phyloP scores from a whole-genome alignment of 176 grass and related monocot genomes.

The Puya raimondii region DNA sequence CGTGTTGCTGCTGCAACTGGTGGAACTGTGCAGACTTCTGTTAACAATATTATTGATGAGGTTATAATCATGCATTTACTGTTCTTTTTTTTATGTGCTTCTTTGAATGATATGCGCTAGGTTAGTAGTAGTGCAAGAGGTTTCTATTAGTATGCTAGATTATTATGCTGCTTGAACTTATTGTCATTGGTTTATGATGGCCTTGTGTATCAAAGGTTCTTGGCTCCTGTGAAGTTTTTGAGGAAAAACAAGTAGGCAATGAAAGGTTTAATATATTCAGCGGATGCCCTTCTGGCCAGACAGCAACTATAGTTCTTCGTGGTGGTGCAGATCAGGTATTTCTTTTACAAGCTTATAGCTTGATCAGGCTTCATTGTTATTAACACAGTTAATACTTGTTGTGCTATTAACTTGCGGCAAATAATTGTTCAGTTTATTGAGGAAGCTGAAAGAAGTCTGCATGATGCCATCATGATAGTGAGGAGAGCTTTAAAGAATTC shows the following conservation, averaged over 20 bases:
- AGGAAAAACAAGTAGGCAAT: slow-evolving; percentile 94
- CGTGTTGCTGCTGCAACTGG: slow-evolving; percentile 81
- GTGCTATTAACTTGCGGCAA: not conserved
- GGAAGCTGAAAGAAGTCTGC: slow-evolving; percentile 96
- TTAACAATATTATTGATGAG: slow-evolving; percentile 80
- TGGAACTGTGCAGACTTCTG: slow-evolving; percentile 81
- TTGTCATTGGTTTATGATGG: not conserved
- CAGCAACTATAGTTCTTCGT: slow-evolving; percentile 88
- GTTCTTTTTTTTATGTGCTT: not conserved
- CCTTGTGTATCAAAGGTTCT: slow-evolving; percentile 52
- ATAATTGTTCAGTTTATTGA: slow-evolving; percentile 65
- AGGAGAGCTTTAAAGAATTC: slow-evolving; percentile 94
- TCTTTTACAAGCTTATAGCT: slow-evolving; percentile 1
- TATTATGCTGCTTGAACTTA: not conserved
- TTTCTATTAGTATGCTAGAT: not conserved
- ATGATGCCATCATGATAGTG: slow-evolving; percentile 97
- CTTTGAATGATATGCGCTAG: not conserved
- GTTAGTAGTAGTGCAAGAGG: too few species aligned
- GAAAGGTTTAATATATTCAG: slow-evolving; percentile 95
- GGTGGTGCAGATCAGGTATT: slow-evolving; percentile 88
- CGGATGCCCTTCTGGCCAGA: slow-evolving; percentile 79
- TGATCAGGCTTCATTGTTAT: slow-evolving; percentile 1
- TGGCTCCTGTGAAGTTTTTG: slow-evolving; percentile 83
- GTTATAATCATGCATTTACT: slow-evolving; percentile 19
- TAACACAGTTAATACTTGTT: slow-evolving; percentile 11